Conservation (phyloP, 257 asterid species). For the Solanum ossicruentum region DNA sequence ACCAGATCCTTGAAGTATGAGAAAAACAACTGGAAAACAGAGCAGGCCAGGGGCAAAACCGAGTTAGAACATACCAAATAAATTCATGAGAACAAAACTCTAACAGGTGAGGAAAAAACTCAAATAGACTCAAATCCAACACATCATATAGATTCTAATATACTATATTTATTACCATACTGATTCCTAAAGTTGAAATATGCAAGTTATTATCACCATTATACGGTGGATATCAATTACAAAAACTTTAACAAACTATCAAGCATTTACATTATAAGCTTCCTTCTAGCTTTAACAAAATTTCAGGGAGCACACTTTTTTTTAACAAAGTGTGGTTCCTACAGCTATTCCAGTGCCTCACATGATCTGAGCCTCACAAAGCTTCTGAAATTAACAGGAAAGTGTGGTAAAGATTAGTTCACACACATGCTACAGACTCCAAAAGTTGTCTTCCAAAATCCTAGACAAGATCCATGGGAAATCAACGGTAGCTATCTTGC, state of each 20-base stretch:
- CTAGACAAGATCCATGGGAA: conserved; percentile 95
- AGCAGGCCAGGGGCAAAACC: neutral
- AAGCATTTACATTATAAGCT: too few relatives aligned
- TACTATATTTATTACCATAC: too few relatives aligned
- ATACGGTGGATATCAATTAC: too few relatives aligned
- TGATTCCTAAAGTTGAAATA: too few relatives aligned
- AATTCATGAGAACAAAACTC: neutral
- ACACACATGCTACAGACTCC: conserved; percentile 99
- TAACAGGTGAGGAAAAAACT: too few relatives aligned
- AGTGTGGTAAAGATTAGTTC: conserved; percentile 38
- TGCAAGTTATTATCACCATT: too few relatives aligned
- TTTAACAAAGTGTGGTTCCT: neutral
- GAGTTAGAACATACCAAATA: neutral
- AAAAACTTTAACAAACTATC: too few relatives aligned
- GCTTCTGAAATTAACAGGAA: conserved; percentile 2
- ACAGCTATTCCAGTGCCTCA: neutral
- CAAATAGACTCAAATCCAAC: too few relatives aligned
- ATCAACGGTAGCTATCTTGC: conserved; percentile 82
- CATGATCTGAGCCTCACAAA: neutral
- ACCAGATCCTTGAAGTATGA: conserved; percentile 96
- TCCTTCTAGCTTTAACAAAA: too few relatives aligned
- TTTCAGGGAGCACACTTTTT: too few relatives aligned
- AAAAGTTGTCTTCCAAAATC: conserved; percentile 93
- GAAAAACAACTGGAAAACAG: conserved; percentile 65
- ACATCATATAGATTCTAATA: too few relatives aligned